phyloP scores from a whole-genome alignment of 2,329 filamentous ascomycete genomes.

The Paracorniculantispora psalliotae region DNA sequence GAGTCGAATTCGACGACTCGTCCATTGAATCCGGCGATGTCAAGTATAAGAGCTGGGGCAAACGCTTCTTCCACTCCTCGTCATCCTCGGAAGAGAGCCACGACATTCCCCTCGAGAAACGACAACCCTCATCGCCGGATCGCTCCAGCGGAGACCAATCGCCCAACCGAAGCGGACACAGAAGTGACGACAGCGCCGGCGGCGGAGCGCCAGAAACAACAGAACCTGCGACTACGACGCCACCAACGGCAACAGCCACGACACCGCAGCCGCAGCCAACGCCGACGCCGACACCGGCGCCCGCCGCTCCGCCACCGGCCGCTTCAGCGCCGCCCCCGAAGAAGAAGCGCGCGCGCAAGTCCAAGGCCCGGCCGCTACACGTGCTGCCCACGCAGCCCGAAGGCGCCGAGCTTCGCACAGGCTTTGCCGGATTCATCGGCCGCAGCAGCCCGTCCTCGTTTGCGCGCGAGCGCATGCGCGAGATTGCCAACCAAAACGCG shows the following conservation, averaged over 20 bases:
- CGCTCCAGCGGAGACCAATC: conserved; percentile 3
- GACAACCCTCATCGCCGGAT: not conserved
- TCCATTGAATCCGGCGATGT: conserved; percentile 29
- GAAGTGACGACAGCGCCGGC: not conserved
- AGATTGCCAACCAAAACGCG: conserved; percentile 38
- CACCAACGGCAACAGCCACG: not conserved
- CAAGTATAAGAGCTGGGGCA: conserved; percentile 32
- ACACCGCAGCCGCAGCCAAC: not conserved
- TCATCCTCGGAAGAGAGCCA: conserved; percentile 18
- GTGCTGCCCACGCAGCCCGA: conserved; percentile 36
- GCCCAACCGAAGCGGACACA: not conserved
- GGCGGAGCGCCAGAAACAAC: not conserved
- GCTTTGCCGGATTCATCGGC: conserved; percentile 22
- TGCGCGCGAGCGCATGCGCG: conserved; percentile 39
- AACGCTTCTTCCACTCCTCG: conserved; percentile 29
- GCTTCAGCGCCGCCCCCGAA: conserved; percentile 14
- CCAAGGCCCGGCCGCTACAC: conserved; percentile 21
- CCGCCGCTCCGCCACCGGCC: not conserved
- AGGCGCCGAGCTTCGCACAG: conserved; percentile 25
- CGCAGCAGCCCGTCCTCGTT: conserved; percentile 40
- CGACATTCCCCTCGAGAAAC: conserved; percentile 9
- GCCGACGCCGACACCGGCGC: not conserved
- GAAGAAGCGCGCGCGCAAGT: conserved; percentile 13
- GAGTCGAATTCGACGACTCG: conserved; percentile 39
- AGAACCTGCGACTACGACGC: too few species aligned